Conservation (phyloP, 164 flowering plant species). For the Chimonanthus praecox region DNA sequence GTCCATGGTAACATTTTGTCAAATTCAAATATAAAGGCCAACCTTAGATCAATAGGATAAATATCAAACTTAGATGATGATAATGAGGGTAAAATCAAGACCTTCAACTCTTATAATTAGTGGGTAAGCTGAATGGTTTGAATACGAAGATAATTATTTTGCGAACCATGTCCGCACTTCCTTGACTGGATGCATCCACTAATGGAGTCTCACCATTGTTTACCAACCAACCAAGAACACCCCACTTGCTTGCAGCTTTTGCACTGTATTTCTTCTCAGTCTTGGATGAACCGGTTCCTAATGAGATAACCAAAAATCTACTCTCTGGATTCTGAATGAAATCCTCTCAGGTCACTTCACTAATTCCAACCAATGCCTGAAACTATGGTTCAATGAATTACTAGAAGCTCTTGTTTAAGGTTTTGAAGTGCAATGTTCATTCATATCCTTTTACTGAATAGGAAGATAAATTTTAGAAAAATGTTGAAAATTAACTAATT, state of each 20-base stretch:
- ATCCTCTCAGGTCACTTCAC: slow-evolving; percentile 3
- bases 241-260: slow-evolving; percentile 7
- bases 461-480: too few relatives aligned
- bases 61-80: too few relatives aligned
- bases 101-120: too few relatives aligned
- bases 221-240: slow-evolving; percentile 5
- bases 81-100: too few relatives aligned
- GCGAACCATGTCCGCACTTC: slow-evolving; percentile 10
- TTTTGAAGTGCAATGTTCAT: background rate
- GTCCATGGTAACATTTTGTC: too few relatives aligned
- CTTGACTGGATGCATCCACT: slow-evolving; percentile 5
- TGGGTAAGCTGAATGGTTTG: background rate
- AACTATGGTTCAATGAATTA: background rate
- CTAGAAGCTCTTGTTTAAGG: background rate
- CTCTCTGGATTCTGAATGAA: background rate
- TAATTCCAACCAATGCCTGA: slow-evolving; percentile 5
- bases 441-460: background rate
- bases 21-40: too few relatives aligned
- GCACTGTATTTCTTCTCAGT: slow-evolving; percentile 5
- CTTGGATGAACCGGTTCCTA: slow-evolving; percentile 9
- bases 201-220: slow-evolving; percentile 1
- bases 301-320: slow-evolving; percentile 8
- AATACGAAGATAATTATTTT: slow-evolving; percentile 4
- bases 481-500: background rate
- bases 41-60: too few relatives aligned